A percentile compares a stretch with the other conserved stretches of the same genome.
These are phyloP conservation scores for Hirsutella rhossiliensis DNA, from an alignment of 2,329 filamentous ascomycete species.

Conservation along the genomic window DNA sequence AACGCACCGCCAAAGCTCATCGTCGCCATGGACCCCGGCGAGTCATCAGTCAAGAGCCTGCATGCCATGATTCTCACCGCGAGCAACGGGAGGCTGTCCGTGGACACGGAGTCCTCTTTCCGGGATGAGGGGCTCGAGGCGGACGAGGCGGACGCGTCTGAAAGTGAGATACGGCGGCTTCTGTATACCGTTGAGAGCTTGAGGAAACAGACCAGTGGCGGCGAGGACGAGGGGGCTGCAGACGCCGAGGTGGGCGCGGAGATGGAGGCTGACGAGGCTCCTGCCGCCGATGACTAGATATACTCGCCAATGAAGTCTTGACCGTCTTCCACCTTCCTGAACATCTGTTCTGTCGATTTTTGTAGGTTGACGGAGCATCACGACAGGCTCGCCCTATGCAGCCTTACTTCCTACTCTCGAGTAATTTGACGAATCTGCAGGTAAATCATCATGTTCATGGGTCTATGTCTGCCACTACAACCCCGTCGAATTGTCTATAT, in stretches of 20 bases:
- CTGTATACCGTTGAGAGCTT: slow-evolving; percentile 35
- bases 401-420: no score
- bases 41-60: slow-evolving; percentile 16
- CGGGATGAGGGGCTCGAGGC: slow-evolving; percentile 13
- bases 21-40: slow-evolving; percentile 26
- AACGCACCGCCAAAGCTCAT: slow-evolving; percentile 19
- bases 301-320: no score
- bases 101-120: slow-evolving; percentile 13
- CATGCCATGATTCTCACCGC: slow-evolving; percentile 17
- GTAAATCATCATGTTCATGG: slow-evolving; percentile 15
- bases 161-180: slow-evolving; percentile 26
- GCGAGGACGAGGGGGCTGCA: slow-evolving; percentile 8
- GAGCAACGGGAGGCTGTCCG: slow-evolving; percentile 19
- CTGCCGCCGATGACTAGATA: slow-evolving; percentile 1
- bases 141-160: slow-evolving; percentile 20
- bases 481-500: slow-evolving; percentile 27
- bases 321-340: no score
- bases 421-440: background rate
- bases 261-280: slow-evolving; percentile 2
- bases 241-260: slow-evolving; percentile 1
- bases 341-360: no score
- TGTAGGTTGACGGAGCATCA: no score
- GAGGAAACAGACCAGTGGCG: slow-evolving; percentile 27
- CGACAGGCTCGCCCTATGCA: background rate
- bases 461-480: slow-evolving; percentile 15